phyloP scores from a whole-genome alignment of 139 green algal genomes.

The Chlamydomonas sp. region DNA sequence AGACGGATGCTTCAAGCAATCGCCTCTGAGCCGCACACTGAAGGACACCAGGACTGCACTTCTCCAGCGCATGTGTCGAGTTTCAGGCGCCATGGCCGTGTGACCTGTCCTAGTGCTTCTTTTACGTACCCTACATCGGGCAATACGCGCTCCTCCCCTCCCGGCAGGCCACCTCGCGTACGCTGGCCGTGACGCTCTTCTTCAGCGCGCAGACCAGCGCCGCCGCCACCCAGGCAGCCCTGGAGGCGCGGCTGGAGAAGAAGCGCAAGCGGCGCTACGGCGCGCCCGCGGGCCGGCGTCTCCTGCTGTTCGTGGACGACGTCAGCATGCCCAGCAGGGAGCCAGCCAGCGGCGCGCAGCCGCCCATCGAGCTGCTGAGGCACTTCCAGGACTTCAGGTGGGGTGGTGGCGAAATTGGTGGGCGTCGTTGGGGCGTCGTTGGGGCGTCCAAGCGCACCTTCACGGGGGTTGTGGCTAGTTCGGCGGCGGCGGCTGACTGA shows the following conservation, averaged over 20 bases:
- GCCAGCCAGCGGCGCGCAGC: conserved; percentile 75
- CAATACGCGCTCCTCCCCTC: not conserved
- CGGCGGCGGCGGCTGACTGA: not conserved
- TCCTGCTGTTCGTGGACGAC: conserved; percentile 90
- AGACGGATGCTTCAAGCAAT: not conserved
- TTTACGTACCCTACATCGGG: too few species aligned
- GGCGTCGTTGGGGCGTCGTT: not conserved
- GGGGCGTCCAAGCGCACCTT: not conserved
- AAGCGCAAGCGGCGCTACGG: conserved; percentile 66
- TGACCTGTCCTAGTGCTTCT: not conserved
- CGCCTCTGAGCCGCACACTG: not conserved
- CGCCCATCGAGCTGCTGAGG: conserved; percentile 84
- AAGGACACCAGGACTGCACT: too few species aligned
- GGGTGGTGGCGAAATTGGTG: not conserved
- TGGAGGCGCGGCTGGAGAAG: conserved; percentile 83
- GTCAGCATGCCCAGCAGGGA: conserved; percentile 87
- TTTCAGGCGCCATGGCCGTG: too few species aligned
- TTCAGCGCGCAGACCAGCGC: conserved; percentile 80
- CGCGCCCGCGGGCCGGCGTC: conserved; percentile 59
- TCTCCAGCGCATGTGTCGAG: too few species aligned
- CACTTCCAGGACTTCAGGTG: conserved; percentile 81
- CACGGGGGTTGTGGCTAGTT: not conserved
- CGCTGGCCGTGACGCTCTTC: conserved; percentile 37
- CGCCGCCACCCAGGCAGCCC: conserved; percentile 47
- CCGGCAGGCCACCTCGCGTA: conserved; percentile 15